Conservation (phyloP, 2,329 filamentous ascomycete species). For the Fusarium secorum region DNA sequence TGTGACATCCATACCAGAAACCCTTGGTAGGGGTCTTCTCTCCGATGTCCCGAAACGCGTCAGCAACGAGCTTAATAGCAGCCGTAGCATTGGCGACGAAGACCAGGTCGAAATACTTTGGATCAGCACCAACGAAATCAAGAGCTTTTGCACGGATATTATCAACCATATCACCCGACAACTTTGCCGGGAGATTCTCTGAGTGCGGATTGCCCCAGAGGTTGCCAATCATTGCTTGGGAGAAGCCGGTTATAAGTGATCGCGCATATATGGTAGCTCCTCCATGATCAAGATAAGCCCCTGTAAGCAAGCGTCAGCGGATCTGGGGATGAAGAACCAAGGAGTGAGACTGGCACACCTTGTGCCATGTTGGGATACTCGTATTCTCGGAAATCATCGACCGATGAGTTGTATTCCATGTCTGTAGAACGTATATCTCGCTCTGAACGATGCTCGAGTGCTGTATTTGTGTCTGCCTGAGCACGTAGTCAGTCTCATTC, state of each 20-base stretch:
- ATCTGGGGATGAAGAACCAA: not conserved
- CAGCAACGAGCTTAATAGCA: slow-evolving; percentile 68
- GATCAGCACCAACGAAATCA: slow-evolving; percentile 65
- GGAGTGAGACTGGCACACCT: slow-evolving; percentile 22
- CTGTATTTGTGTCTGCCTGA: slow-evolving; percentile 20
- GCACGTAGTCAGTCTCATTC: not conserved
- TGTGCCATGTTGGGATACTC: slow-evolving; percentile 42
- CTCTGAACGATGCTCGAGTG: slow-evolving; percentile 15
- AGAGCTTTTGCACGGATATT: slow-evolving; percentile 62
- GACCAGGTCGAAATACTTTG: slow-evolving; percentile 66
- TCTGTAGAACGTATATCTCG: not conserved
- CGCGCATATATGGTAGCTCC: slow-evolving; percentile 65
- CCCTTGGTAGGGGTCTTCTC: slow-evolving; percentile 53
- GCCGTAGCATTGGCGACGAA: slow-evolving; percentile 70
- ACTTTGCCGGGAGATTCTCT: slow-evolving; percentile 64
- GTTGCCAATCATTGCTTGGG: slow-evolving; percentile 60
- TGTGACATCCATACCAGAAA: slow-evolving; percentile 69
- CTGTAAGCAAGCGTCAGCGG: slow-evolving; percentile 22
- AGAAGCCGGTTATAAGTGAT: slow-evolving; percentile 64
- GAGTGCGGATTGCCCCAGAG: slow-evolving; percentile 77
- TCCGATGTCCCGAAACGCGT: slow-evolving; percentile 62
- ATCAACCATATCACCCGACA: slow-evolving; percentile 66
- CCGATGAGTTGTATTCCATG: slow-evolving; percentile 39
- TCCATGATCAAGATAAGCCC: slow-evolving; percentile 65
- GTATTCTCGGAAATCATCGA: slow-evolving; percentile 39